Evolutionary conservation across 345 rosid genomes (phyloP), one percentile per base, ranked within the genome.

Genomic region (Pugionium dolabratum): DNA sequence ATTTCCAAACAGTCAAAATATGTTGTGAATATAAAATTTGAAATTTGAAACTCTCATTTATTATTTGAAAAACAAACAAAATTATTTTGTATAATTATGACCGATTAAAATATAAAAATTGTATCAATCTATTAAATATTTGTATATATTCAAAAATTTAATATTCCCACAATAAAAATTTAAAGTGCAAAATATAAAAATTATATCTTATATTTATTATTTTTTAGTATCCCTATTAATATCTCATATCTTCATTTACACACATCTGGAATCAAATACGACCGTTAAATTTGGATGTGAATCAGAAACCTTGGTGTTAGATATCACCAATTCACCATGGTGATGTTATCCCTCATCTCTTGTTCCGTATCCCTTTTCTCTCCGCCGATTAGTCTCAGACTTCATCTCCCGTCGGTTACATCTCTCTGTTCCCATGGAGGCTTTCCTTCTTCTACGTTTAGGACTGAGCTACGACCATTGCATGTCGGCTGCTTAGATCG

Each of bases 241-340:
- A n/a, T n/a, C n/a, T n/a, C n/a, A n/a, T n/a, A n/a, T n/a, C 34
- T 18, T 54, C 34, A 56, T 26, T 37, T 34, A 37, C 37, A 40
- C 46, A 18, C 30, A 61, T 25, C 62, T 26, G 46, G 33, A 70
- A 71, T 64, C 64, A 64, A 64, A 64, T 5, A 72, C 76, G 67
- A 73, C 72, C 76, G 76, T 73, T 73, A 61, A 72, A 62, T 70
- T 11, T 44, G 62, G 61, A 68, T 59, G 64, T 57, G 49, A 34
- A 37, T 60, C 54, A 52, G 29, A 69, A 48, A 33, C 32, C 49
- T 71, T 69, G 59, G 67, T 50, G 50, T 53, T 63, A 26, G 68
- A 56, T 6, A 60, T 71, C 39, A 18, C 18, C 18, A 18, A 18
- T 18, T 18, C 18, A 41, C 61, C 65, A 66, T 71, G 74, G 64